phyloP scores from a whole-genome alignment of 2,329 filamentous ascomycete genomes.

The Beauveria sp. region DNA sequence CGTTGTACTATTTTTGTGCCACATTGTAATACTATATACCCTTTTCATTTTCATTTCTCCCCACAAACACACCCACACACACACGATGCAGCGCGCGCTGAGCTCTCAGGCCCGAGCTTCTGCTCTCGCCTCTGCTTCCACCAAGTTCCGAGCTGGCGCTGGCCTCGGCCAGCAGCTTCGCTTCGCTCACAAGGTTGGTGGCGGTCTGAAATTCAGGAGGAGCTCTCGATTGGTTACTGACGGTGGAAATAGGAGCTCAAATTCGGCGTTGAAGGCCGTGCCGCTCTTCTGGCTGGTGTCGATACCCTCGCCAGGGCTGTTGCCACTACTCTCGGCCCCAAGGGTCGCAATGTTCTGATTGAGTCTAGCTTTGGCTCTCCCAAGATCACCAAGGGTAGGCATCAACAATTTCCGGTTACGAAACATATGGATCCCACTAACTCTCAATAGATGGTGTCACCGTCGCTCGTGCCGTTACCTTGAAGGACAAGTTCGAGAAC shows the following conservation, averaged over 20 bases:
- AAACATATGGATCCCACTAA: not conserved
- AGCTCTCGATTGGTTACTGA: not conserved
- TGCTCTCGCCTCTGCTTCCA: constrained; percentile 63
- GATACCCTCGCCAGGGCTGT: constrained; percentile 96
- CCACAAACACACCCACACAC: constrained; percentile 17
- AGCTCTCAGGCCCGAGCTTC: constrained; percentile 73
- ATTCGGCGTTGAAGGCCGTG: constrained; percentile 92
- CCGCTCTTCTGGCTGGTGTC: constrained; percentile 82
- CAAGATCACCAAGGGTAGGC: constrained; percentile 97
- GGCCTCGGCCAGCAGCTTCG: constrained; percentile 79
- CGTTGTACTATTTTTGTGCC: constrained; percentile 13
- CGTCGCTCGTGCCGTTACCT: constrained; percentile 78
- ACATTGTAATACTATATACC: constrained; percentile 22
- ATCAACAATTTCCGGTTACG: not conserved
- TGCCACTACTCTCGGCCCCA: constrained; percentile 90
- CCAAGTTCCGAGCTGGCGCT: constrained; percentile 55
- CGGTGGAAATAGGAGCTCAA: constrained; percentile 69
- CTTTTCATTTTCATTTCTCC: constrained; percentile 21
- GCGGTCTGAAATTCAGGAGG: constrained; percentile 9
- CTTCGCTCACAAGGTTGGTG: constrained; percentile 89
- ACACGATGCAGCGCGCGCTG: constrained; percentile 92
- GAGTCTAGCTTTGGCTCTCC: constrained; percentile 98
- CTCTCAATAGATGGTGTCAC: constrained; percentile 66
- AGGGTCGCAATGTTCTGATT: constrained; percentile 96
- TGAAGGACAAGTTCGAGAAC: constrained; percentile 99